phyloP scores from a whole-genome alignment of 169 alveolate genomes.

The Cystoisospora suis region DNA sequence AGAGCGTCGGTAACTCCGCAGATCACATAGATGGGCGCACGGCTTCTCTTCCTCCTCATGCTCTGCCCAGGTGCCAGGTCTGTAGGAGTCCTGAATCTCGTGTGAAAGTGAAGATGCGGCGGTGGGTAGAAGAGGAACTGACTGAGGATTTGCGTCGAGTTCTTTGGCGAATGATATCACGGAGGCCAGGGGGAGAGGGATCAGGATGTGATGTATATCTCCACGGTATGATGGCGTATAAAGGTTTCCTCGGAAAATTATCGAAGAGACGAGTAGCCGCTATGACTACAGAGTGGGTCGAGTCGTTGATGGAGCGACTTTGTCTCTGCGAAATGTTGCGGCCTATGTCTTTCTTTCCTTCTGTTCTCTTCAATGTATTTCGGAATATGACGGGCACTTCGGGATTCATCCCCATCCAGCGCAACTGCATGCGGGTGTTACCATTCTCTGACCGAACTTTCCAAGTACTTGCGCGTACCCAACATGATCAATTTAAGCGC shows the following conservation, averaged over 20 bases:
- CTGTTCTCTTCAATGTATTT: neutral
- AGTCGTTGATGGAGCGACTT: neutral
- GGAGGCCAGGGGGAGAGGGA: neutral
- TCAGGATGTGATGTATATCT: too few relatives aligned
- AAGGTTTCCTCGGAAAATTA: neutral
- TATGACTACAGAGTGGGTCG: too few relatives aligned
- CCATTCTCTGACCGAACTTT: constrained; percentile 4
- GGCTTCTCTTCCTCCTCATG: too few relatives aligned
- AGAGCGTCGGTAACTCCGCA: too few relatives aligned
- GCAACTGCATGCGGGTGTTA: constrained; percentile 5
- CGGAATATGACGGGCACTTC: too few relatives aligned
- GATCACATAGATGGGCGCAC: too few relatives aligned
- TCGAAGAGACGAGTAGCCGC: neutral
- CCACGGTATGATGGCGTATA: neutral
- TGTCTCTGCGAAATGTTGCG: constrained; percentile 15
- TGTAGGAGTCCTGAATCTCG: neutral
- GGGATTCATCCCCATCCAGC: neutral
- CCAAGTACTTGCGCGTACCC: neutral
- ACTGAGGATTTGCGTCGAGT: neutral
- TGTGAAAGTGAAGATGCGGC: neutral
- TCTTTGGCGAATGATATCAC: neutral
- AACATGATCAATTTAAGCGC: neutral
- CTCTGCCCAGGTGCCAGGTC: neutral
- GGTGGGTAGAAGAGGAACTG: constrained; percentile 31
- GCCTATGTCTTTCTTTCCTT: neutral